These are phyloP conservation scores for Verticillium nonalfalfae DNA, from an alignment of 2,329 filamentous ascomycete species.

Conservation along the genomic window DNA sequence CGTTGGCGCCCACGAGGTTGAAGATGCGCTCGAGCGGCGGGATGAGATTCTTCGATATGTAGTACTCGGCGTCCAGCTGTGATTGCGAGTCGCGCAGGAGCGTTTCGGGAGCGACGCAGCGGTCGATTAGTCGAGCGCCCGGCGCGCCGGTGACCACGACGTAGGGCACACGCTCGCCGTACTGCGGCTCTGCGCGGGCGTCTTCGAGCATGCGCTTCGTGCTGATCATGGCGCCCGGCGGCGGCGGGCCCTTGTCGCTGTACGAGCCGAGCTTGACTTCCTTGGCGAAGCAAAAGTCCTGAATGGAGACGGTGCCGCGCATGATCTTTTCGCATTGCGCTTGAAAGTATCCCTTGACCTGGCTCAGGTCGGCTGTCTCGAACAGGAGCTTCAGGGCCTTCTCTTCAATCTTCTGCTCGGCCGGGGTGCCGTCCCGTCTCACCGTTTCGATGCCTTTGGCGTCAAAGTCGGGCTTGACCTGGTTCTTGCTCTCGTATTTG, in stretches of 20 bases:
- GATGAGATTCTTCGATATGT: constrained; percentile 92
- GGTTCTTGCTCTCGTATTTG: constrained; percentile 78
- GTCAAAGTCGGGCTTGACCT: constrained; percentile 82
- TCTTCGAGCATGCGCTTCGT: constrained; percentile 83
- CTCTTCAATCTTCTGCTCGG: constrained; percentile 95
- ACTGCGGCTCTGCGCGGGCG: constrained; percentile 81
- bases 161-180: constrained; percentile 91
- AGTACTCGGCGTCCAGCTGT: constrained; percentile 89
- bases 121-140: constrained; percentile 77
- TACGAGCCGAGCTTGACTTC: constrained; percentile 91
- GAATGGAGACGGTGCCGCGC: constrained; percentile 77
- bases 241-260: constrained; percentile 70
- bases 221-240: constrained; percentile 83
- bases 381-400: constrained; percentile 86
- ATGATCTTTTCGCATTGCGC: constrained; percentile 88
- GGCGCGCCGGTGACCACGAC: constrained; percentile 87
- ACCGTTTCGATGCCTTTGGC: constrained; percentile 98
- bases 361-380: constrained; percentile 79
- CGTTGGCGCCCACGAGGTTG: constrained; percentile 89
- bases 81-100: constrained; percentile 70
- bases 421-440: constrained; percentile 86
- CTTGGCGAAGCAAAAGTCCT: constrained; percentile 92
- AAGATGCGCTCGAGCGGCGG: constrained; percentile 95
- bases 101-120: constrained; percentile 82
- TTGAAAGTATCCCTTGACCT: constrained; percentile 87